A percentile compares a stretch with the other conserved stretches of the same genome.
These are phyloP conservation scores for Globisporangium solare DNA, from an alignment of 352 stramenopile species.

Conservation along the genomic window DNA sequence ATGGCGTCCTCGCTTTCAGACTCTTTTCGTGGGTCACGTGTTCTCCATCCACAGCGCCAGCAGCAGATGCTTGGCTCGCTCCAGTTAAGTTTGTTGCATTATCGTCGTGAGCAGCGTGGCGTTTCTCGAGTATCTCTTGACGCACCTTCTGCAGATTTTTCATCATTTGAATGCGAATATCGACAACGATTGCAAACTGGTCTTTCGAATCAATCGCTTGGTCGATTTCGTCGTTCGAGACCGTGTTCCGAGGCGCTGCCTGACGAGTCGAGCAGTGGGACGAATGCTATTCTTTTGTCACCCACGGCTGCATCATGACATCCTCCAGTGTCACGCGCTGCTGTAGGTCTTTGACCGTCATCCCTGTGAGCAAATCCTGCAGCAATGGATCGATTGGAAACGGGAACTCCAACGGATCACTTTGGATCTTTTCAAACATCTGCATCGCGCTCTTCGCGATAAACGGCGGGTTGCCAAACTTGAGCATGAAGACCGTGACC, in stretches of 20 bases:
- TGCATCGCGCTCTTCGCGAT: slow-evolving; percentile 83
- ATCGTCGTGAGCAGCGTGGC: slow-evolving; percentile 2
- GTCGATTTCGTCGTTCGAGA: slow-evolving; percentile 78
- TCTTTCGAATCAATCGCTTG: slow-evolving; percentile 53
- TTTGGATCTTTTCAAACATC: slow-evolving; percentile 88
- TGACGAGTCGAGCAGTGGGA: slow-evolving; percentile 18
- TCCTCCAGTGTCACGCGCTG: slow-evolving; percentile 58
- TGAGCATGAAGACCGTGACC: slow-evolving; percentile 86
- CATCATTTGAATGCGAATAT: slow-evolving; percentile 68
- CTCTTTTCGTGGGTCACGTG: background rate
- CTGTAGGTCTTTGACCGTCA: slow-evolving; percentile 58
- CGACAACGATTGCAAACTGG: slow-evolving; percentile 55
- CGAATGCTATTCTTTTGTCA: slow-evolving; percentile 61
- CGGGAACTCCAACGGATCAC: slow-evolving; percentile 65
- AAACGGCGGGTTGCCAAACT: slow-evolving; percentile 87
- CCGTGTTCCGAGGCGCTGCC: slow-evolving; percentile 38
- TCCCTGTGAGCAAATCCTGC: slow-evolving; percentile 51
- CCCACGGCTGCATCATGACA: slow-evolving; percentile 74
- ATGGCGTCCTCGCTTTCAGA: slow-evolving; percentile 5
- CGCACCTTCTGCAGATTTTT: slow-evolving; percentile 49
- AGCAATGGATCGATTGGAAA: slow-evolving; percentile 43
- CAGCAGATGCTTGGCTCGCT: background rate
- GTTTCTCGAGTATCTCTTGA: slow-evolving; percentile 24
- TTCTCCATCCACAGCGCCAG: background rate
- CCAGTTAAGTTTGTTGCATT: slow-evolving; percentile 1